Evolutionary conservation across 495 filamentous ascomycete species (phyloP).

Genomic region (Lasiosphaeria miniovina): DNA sequence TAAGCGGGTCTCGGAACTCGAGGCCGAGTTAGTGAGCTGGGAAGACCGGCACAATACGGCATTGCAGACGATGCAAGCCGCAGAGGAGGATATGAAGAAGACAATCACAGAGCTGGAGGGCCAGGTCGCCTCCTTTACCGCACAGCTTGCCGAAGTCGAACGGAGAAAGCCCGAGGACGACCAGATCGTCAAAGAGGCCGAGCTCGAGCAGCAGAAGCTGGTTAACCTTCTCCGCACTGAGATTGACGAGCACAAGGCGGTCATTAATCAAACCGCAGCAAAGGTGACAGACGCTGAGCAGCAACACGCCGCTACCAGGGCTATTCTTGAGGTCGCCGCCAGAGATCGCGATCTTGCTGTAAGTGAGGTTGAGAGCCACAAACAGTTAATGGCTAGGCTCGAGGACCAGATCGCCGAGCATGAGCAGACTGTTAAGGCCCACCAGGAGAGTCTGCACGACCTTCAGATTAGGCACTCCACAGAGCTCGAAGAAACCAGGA

Average conservation of each 20-base stretch:
- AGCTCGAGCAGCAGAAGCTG: conserved; percentile 59
- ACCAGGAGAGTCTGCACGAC: conserved; percentile 45
- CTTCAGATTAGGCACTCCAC: conserved; percentile 44
- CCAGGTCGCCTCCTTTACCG: conserved; percentile 39
- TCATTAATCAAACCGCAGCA: conserved; percentile 59
- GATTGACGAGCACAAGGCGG: conserved; percentile 74
- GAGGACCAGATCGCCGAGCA: conserved; percentile 56
- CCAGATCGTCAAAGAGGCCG: conserved; percentile 33
- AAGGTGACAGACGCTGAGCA: conserved; percentile 66
- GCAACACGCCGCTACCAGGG: conserved; percentile 56
- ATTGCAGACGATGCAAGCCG: conserved; percentile 66
- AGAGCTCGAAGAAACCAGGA: conserved; percentile 49
- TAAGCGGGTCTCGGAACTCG: conserved; percentile 66
- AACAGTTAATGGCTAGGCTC: conserved; percentile 53
- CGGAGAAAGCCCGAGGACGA: conserved; percentile 31
- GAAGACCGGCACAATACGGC: conserved; percentile 69
- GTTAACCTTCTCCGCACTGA: conserved; percentile 66
- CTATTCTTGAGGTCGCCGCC: conserved; percentile 52
- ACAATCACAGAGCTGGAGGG: conserved; percentile 71
- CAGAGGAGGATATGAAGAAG: conserved; percentile 67
- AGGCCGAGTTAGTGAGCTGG: conserved; percentile 72
- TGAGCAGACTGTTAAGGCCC: conserved; percentile 46
- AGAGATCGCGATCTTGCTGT: conserved; percentile 44
- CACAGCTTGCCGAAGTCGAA: conserved; percentile 36
- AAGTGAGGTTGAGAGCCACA: conserved; percentile 48